Conservation (phyloP, 306 rosid species). For the Casuarina cunninghamiana region DNA sequence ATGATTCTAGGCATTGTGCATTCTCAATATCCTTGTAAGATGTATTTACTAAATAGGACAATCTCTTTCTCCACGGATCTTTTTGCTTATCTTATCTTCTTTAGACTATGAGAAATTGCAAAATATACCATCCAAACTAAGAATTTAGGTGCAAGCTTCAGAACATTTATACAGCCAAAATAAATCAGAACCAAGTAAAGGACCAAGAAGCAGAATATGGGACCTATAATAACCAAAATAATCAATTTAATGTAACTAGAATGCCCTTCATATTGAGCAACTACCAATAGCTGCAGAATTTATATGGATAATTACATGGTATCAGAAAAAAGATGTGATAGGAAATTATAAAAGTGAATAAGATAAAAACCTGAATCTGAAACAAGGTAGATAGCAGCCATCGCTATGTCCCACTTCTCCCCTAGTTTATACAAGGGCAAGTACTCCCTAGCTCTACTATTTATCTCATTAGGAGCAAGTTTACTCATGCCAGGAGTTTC, state of each 20-base stretch:
- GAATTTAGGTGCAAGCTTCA: background rate
- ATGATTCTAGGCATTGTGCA: background rate
- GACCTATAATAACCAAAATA: background rate
- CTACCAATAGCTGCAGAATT: background rate
- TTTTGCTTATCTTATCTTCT: background rate
- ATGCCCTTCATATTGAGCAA: background rate
- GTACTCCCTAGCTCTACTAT: constrained; percentile 43
- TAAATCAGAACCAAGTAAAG: background rate
- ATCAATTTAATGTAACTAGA: background rate
- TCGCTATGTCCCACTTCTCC: constrained; percentile 96
- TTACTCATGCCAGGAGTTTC: constrained; percentile 89
- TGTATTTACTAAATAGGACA: background rate
- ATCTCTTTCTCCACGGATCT: background rate
- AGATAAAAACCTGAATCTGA: constrained; percentile 81
- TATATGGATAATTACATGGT: background rate
- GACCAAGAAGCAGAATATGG: background rate
- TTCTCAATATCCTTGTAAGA: background rate
- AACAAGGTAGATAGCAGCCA: constrained; percentile 81
- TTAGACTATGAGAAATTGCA: background rate
- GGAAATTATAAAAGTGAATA: constrained; percentile 8
- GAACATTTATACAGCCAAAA: background rate
- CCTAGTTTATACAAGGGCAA: constrained; percentile 72
- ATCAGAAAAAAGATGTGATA: constrained; percentile 8
- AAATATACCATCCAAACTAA: background rate
- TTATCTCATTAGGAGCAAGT: constrained; percentile 71